Conservation (phyloP, 176 grass and related monocot species). For the Dactylis glomerata region DNA sequence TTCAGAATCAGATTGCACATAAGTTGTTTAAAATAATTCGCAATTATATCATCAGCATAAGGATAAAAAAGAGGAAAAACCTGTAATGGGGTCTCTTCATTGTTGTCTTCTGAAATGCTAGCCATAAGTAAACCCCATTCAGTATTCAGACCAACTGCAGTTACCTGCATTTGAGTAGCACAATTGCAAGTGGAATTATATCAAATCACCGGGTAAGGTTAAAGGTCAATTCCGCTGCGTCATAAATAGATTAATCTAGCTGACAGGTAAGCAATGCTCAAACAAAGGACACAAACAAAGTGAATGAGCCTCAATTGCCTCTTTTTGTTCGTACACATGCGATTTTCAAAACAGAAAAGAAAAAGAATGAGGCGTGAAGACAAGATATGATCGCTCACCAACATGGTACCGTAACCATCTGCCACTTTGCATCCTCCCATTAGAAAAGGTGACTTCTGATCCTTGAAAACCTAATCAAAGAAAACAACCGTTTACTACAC, state of each 20-base stretch:
- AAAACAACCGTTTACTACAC: slow-evolving; percentile 24
- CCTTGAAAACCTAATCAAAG: slow-evolving; percentile 62
- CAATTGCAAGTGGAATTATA: slow-evolving; percentile 1
- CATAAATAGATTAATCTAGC: not conserved
- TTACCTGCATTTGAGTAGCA: slow-evolving; percentile 54
- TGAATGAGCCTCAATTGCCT: not conserved
- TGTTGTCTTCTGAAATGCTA: slow-evolving; percentile 94
- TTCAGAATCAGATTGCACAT: not conserved
- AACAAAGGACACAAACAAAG: not conserved
- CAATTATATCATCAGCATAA: slow-evolving; percentile 16
- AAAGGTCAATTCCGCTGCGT: not conserved
- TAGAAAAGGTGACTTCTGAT: slow-evolving; percentile 84
- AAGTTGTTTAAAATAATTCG: slow-evolving; percentile 14
- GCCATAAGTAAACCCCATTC: slow-evolving; percentile 99
- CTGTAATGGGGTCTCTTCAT: slow-evolving; percentile 97
- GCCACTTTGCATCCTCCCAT: slow-evolving; percentile 99
- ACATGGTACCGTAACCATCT: slow-evolving; percentile 91
- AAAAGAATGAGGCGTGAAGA: not conserved
- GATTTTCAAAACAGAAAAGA: not conserved
- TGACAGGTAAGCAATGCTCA: not conserved
- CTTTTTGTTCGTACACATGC: not conserved
- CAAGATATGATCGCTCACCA: slow-evolving; percentile 61
- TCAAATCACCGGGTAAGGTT: not conserved
- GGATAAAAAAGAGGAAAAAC: slow-evolving; percentile 42
- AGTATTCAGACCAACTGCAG: slow-evolving; percentile 91